Percentiles rank a stretch among this genome's conserved stretches.
Evolutionary conservation across 148 eudicot genomes (phyloP).

Genomic region (Spergularia marina): DNA sequence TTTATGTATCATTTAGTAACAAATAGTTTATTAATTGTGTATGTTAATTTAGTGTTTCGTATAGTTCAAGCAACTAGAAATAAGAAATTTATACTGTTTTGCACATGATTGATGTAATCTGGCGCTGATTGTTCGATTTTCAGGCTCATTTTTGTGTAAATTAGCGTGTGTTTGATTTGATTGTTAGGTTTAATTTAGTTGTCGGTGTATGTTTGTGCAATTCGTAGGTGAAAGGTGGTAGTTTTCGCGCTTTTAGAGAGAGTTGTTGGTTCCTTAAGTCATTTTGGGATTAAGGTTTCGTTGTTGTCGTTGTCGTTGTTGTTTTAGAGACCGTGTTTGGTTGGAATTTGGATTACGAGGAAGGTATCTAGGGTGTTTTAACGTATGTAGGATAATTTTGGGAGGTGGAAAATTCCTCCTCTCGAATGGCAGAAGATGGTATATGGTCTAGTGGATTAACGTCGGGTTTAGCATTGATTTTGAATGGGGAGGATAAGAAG

Average conservation of each 20-base stretch:
- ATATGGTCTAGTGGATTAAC: slow-evolving; percentile 55
- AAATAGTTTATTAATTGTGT: background rate
- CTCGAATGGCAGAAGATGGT: slow-evolving; percentile 71
- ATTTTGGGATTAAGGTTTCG: background rate
- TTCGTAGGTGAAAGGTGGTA: slow-evolving; percentile 5
- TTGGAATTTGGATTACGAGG: background rate
- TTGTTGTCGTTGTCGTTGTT: background rate
- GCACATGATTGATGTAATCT: background rate
- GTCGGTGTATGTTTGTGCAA: background rate
- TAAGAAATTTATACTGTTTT: background rate
- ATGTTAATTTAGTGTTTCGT: background rate
- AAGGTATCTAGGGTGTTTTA: background rate
- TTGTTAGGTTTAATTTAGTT: background rate
- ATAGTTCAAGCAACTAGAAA: background rate
- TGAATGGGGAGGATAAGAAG: slow-evolving; percentile 53
- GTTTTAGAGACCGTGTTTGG: background rate
- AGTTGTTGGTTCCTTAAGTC: background rate
- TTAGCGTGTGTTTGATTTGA: background rate
- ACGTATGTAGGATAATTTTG: slow-evolving; percentile 33
- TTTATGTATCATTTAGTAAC: background rate
- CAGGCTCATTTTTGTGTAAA: background rate
- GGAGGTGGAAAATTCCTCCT: slow-evolving; percentile 34
- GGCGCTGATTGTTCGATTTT: background rate
- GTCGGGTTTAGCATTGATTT: slow-evolving; percentile 73
- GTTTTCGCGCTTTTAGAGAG: background rate